These are phyloP conservation scores for Acrodontium crateriforme DNA, from an alignment of 2,329 filamentous ascomycete species.

Conservation along the genomic window DNA sequence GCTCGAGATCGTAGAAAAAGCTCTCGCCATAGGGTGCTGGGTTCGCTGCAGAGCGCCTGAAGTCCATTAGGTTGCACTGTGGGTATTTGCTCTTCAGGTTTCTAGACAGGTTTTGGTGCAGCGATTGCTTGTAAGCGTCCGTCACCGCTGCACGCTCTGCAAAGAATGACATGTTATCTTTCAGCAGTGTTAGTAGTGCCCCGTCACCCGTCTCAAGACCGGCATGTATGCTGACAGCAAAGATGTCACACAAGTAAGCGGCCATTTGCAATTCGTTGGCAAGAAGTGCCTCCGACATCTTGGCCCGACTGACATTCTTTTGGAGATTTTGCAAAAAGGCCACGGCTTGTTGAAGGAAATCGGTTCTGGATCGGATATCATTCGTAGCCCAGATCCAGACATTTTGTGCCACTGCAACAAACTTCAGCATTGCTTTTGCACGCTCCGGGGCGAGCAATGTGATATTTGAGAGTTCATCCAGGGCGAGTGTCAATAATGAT, in stretches of 20 bases:
- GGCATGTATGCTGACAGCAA: conserved; percentile 82
- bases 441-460: conserved; percentile 49
- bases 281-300: conserved; percentile 15
- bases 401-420: conserved; percentile 78
- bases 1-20: conserved; percentile 72
- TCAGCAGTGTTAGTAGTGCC: conserved; percentile 54
- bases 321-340: conserved; percentile 51
- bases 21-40: conserved; percentile 45
- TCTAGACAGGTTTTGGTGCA: conserved; percentile 71
- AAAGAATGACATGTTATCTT: conserved; percentile 66
- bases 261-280: conserved; percentile 43
- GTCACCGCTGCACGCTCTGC: conserved; percentile 63
- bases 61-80: conserved; percentile 57
- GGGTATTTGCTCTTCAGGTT: conserved; percentile 73
- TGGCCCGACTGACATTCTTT: conserved; percentile 28
- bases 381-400: conserved; percentile 93
- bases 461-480: conserved; percentile 54
- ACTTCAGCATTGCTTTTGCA: conserved; percentile 66
- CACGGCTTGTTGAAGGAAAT: conserved; percentile 59
- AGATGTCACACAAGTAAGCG: conserved; percentile 70
- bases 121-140: conserved; percentile 71
- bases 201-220: conserved; percentile 61
- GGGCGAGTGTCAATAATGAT: conserved; percentile 60
- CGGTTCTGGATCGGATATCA: conserved; percentile 57
- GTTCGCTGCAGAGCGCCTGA: conserved; percentile 57